A percentile compares a stretch with the other conserved stretches of the same genome.
These are phyloP conservation scores for Periglandula ipomoeae DNA, from an alignment of 2,329 filamentous ascomycete species.

Conservation along the genomic window DNA sequence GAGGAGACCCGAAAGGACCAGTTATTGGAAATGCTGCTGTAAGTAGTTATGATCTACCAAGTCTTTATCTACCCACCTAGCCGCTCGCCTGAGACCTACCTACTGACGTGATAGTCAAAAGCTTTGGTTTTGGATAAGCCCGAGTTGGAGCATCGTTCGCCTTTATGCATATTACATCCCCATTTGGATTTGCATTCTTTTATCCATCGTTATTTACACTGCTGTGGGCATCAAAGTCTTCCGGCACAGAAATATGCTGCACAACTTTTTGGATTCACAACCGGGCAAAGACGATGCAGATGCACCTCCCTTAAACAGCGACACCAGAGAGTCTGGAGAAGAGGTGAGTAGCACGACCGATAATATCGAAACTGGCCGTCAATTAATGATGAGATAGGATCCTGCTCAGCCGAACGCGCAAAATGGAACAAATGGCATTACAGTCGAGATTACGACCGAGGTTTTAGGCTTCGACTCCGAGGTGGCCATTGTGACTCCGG, in stretches of 20 bases:
- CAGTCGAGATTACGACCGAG: constrained; percentile 34
- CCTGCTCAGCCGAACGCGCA: constrained; percentile 20
- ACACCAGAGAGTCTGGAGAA: constrained; percentile 23
- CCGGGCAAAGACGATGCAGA: constrained; percentile 14
- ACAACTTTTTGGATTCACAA: constrained; percentile 30
- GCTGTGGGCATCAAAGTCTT: constrained; percentile 51
- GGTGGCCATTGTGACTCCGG: constrained; percentile 8
- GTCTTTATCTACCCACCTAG: not conserved
- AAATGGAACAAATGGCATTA: constrained; percentile 40
- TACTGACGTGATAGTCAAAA: constrained; percentile 14
- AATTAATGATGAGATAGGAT: constrained; percentile 12
- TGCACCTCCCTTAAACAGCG: constrained; percentile 16
- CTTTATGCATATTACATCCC: constrained; percentile 53
- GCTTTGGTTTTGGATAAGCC: constrained; percentile 54
- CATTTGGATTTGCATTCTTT: constrained; percentile 48
- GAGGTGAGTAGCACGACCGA: constrained; percentile 15
- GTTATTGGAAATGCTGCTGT: constrained; percentile 50
- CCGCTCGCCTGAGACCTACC: not conserved
- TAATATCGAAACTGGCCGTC: not conserved
- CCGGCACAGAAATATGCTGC: constrained; percentile 45
- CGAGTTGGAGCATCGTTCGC: constrained; percentile 43
- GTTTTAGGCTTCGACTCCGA: constrained; percentile 10
- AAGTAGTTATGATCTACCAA: constrained; percentile 17
- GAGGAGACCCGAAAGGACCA: constrained; percentile 24
- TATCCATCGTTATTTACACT: constrained; percentile 45